Conservation (phyloP, 768 basidiomycete genomes). For the Steccherinum ochraceum region DNA sequence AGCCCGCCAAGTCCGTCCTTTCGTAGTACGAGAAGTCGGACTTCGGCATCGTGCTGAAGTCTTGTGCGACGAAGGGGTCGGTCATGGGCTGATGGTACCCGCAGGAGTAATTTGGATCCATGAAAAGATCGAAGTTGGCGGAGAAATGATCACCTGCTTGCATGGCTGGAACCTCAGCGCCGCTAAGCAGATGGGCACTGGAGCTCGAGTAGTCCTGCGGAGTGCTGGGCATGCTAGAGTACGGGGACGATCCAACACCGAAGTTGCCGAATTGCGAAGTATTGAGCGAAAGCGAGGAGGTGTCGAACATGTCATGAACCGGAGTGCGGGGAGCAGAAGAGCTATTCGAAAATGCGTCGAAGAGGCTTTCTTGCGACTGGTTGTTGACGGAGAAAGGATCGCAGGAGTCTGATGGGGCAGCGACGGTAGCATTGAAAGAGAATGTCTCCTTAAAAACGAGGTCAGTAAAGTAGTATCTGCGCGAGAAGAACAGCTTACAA, state of each 20-base stretch:
- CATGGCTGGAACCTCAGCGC: neutral
- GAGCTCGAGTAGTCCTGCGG: constrained; percentile 15
- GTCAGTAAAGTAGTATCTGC: neutral
- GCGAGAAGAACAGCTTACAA: constrained; percentile 17
- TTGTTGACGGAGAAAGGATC: constrained; percentile 11
- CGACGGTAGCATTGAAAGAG: constrained; percentile 18
- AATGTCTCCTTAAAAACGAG: constrained; percentile 18
- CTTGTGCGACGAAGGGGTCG: neutral
- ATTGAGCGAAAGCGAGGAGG: constrained; percentile 14
- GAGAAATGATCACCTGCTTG: constrained; percentile 8
- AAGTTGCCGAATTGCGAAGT: constrained; percentile 15
- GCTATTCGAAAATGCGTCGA: constrained; percentile 3
- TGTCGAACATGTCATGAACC: constrained; percentile 13
- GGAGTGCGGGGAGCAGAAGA: constrained; percentile 2
- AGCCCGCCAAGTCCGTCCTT: constrained; percentile 10
- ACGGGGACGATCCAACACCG: constrained; percentile 15
- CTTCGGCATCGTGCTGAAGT: constrained; percentile 4
- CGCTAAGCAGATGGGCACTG: constrained; percentile 4
- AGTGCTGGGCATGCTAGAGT: constrained; percentile 21
- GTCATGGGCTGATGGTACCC: neutral
- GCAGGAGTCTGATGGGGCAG: constrained; percentile 12
- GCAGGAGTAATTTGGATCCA: constrained; percentile 1
- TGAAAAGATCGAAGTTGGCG: constrained; percentile 3
- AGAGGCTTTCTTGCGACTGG: constrained; percentile 2
- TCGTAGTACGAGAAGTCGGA: constrained; percentile 16